Evolutionary conservation across 2,329 filamentous ascomycete species (phyloP).

Genomic region (Fusarium liriodendri): DNA sequence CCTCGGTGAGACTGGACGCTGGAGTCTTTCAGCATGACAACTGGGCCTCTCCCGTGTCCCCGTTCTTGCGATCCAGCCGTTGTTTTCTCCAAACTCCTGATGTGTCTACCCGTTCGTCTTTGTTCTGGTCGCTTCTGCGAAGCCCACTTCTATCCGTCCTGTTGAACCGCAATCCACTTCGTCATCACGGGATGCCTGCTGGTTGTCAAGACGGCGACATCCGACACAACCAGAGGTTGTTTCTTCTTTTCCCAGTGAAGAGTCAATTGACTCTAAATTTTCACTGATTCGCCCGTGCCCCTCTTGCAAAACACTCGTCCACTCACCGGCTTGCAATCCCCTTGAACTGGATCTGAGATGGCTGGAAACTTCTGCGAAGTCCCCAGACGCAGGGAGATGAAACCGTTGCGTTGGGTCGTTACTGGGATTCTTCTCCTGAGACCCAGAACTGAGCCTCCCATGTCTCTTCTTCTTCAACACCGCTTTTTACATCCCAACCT

Average conservation of each 20-base stretch:
- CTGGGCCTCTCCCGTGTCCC: conserved; percentile 28
- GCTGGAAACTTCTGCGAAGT: conserved; percentile 23
- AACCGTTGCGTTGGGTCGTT: background rate
- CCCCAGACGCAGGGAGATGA: conserved; percentile 15
- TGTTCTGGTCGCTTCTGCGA: conserved; percentile 12
- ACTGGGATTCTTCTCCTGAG: background rate
- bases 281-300: conserved; percentile 11
- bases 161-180: conserved; percentile 13
- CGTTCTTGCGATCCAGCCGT: conserved; percentile 18
- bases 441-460: background rate
- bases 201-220: conserved; percentile 11
- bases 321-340: conserved; percentile 1
- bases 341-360: conserved; percentile 14
- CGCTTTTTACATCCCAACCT: conserved; percentile 1
- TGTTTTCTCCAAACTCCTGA: conserved; percentile 22
- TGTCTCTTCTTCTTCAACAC: background rate
- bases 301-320: conserved; percentile 1
- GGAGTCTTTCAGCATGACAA: conserved; percentile 30
- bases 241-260: background rate
- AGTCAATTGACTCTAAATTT: conserved; percentile 15
- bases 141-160: conserved; percentile 19
- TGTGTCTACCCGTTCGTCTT: conserved; percentile 34
- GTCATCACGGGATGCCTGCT: conserved; percentile 17
- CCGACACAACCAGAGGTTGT: conserved; percentile 1
- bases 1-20: conserved; percentile 25